Evolutionary conservation across 1,139 yeast genomes (phyloP), one percentile per base, ranked within the genome.

Genomic region (Kodamaea arcana): DNA sequence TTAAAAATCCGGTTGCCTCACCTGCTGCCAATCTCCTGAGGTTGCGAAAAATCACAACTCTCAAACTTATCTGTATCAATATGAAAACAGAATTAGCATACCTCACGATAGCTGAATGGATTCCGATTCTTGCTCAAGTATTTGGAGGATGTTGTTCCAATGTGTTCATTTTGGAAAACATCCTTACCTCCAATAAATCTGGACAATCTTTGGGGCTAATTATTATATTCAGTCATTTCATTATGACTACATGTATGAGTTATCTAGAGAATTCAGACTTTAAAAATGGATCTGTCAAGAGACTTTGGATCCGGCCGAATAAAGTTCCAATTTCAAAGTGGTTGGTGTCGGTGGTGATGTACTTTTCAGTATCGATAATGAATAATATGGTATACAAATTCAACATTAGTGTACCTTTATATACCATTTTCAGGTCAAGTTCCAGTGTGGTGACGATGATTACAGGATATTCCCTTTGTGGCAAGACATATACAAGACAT

Each of bases 101-200:
- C 13, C 4, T 27, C 5, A 18, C 24, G 15, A n/a, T 36, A 7
- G 31, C 29, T 14, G 38, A 38, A 16, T 38, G 38, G 38, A 17
- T 31, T 11, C 37, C 40, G 33, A 32, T 45, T 12, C 15, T 61
- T 13, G 52, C 50, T 5, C 66, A 75, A 32, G 76, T 81, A 15
- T 78, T 81, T 50, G 84, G 86, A 0, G 88, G 92, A 2, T 83
- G 92, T 50, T 83, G 92, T 48, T 63, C 78, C 20, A 83, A 81
- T 54, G 90, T 81, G 23, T 65, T 76, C 43, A 67, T 82, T 1
- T 58, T 83, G 31, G 92, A 83, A 50, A 56, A 65, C 27, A 60
- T 82, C 15, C 58, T 80, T 5, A 30, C 32, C n/a, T 33, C 46
- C 11, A 37, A 36, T 25, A 29, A 33, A 18, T 43, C 38, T 32